Conservation (phyloP, 1,284 basidiomycete species). For the Mycosarcoma mackinlayi region DNA sequence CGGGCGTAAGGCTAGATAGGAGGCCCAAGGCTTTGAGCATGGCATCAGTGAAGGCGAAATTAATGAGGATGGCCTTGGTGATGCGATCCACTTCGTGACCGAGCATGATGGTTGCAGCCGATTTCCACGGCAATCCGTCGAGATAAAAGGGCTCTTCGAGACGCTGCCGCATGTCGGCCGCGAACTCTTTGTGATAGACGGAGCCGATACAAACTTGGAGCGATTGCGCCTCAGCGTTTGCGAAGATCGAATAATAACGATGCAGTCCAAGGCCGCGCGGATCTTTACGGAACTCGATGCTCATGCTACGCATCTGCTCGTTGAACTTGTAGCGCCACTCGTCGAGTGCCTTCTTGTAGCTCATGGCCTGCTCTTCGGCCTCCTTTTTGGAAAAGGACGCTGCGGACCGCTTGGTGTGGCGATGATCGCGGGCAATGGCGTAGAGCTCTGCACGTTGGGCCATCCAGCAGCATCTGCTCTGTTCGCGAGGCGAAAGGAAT, state of each 20-base stretch:
- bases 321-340: constrained; percentile 47
- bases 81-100: constrained; percentile 37
- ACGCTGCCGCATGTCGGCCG: constrained; percentile 35
- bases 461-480: constrained; percentile 49
- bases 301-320: constrained; percentile 49
- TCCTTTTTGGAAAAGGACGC: constrained; percentile 33
- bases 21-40: constrained; percentile 39
- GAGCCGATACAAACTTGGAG: constrained; percentile 35
- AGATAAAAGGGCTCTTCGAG: constrained; percentile 27
- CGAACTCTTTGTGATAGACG: constrained; percentile 45
- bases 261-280: constrained; percentile 39
- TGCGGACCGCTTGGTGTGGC: constrained; percentile 35
- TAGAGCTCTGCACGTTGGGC: constrained; percentile 43
- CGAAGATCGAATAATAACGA: constrained; percentile 43
- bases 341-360: constrained; percentile 40
- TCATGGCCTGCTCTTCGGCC: constrained; percentile 30
- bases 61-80: constrained; percentile 44
- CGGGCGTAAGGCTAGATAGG: constrained; percentile 32
- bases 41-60: constrained; percentile 35
- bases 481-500: constrained; percentile 40
- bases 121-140: constrained; percentile 34
- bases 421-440: constrained; percentile 29
- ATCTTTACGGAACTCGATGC: constrained; percentile 33
- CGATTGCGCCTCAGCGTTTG: constrained; percentile 37
- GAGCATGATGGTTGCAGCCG: constrained; percentile 30